phyloP scores from a whole-genome alignment of 83 land plant genomes.

The Picea abies region DNA sequence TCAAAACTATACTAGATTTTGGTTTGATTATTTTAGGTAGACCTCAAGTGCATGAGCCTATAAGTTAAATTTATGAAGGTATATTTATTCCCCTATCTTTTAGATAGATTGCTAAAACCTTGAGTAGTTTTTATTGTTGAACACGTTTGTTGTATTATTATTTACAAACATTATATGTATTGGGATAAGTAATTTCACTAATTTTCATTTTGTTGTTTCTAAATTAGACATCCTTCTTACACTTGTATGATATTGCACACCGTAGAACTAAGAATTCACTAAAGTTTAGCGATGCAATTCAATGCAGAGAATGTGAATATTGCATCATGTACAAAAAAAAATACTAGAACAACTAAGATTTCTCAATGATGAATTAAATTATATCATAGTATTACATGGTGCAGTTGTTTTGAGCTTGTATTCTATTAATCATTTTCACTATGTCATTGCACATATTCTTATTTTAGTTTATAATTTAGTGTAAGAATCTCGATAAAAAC shows the following conservation, averaged over 20 bases:
- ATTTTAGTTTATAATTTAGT: no score
- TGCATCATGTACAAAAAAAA: conserved; percentile 93
- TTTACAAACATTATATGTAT: not conserved
- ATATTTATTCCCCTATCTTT: not conserved
- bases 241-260: conserved; percentile 29
- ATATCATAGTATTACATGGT: not conserved
- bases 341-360: conserved; percentile 82
- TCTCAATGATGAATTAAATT: not conserved
- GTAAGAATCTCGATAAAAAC: no score
- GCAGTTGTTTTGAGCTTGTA: not conserved
- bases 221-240: not conserved
- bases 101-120: not conserved
- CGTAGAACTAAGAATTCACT: conserved; percentile 89
- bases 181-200: not conserved
- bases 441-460: no score
- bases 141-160: no score
- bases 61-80: conserved; percentile 73
- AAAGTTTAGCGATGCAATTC: conserved; percentile 94
- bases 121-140: not conserved
- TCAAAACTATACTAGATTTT: no score
- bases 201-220: not conserved
- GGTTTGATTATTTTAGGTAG: no score
- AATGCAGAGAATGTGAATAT: conserved; percentile 96
- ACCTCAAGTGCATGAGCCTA: conserved; percentile 41
- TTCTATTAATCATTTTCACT: no score